phyloP scores from a whole-genome alignment of 129 eudicot species.

The Lactuca saligna region DNA sequence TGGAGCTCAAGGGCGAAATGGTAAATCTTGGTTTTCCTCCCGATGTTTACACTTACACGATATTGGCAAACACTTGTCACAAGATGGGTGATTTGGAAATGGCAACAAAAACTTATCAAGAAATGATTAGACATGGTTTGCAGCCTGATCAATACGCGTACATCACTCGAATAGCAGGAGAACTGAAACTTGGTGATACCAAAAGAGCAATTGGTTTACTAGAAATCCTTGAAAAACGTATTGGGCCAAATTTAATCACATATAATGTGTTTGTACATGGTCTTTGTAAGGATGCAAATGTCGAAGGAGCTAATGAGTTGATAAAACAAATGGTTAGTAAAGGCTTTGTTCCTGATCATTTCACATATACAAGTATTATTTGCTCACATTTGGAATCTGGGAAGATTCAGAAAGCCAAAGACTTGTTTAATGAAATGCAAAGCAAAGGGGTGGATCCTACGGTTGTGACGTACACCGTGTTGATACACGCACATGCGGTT shows the following conservation, averaged over 20 bases:
- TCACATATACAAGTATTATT: conserved; percentile 66
- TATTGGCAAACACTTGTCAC: conserved; percentile 47
- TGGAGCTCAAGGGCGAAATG: conserved; percentile 55
- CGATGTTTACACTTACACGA: conserved; percentile 64
- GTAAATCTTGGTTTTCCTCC: conserved; percentile 42
- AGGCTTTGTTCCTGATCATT: conserved; percentile 55
- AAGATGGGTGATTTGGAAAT: conserved; percentile 46
- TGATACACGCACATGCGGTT: conserved; percentile 57
- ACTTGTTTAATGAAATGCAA: conserved; percentile 50
- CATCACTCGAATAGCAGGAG: conserved; percentile 53
- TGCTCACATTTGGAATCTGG: conserved; percentile 52
- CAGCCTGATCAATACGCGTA: conserved; percentile 58
- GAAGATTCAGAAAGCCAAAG: conserved; percentile 48
- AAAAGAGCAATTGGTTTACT: conserved; percentile 31
- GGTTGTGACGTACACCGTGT: conserved; percentile 56
- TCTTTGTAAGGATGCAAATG: conserved; percentile 45
- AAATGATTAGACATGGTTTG: conserved; percentile 56
- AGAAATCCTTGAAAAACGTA: conserved; percentile 52
- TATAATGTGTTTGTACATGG: conserved; percentile 63
- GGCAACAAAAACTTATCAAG: conserved; percentile 51
- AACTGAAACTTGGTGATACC: conserved; percentile 45
- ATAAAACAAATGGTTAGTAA: conserved; percentile 43
- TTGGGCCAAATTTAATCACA: conserved; percentile 38
- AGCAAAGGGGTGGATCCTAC: conserved; percentile 55
- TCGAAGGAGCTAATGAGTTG: conserved; percentile 46